Percentiles rank a stretch among this genome's conserved stretches.
Evolutionary conservation across 2,329 filamentous ascomycete species (phyloP).

Genomic region (Nemania sp.): DNA sequence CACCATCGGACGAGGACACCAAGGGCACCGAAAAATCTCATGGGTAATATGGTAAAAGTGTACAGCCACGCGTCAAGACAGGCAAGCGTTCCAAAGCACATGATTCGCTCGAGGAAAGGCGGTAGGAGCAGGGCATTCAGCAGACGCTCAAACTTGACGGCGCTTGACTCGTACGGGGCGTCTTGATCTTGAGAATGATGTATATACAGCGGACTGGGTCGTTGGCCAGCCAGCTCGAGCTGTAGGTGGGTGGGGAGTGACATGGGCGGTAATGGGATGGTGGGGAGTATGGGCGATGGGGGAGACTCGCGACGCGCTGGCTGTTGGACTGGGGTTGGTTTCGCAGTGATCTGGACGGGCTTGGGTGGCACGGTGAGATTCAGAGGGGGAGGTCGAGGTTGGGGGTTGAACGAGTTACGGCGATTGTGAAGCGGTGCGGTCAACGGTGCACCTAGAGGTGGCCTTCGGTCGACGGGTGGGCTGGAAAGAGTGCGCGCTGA

Average conservation of each 20-base stretch:
- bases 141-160: constrained; percentile 87
- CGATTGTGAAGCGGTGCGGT: constrained; percentile 43
- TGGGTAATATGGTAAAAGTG: constrained; percentile 90
- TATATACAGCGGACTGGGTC: constrained; percentile 68
- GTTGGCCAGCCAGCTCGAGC: constrained; percentile 63
- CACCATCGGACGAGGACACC: constrained; percentile 79
- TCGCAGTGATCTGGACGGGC: constrained; percentile 5
- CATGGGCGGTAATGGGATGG: constrained; percentile 67
- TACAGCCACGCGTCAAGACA: constrained; percentile 97
- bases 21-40: constrained; percentile 82
- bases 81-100: constrained; percentile 85
- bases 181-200: constrained; percentile 60
- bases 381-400: constrained; percentile 48
- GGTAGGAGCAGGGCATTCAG: constrained; percentile 87
- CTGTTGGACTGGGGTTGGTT: constrained; percentile 25
- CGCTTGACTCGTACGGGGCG: constrained; percentile 85
- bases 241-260: constrained; percentile 67
- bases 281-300: constrained; percentile 54
- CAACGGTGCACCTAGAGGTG: constrained; percentile 39
- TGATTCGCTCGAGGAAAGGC: constrained; percentile 76
- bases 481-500: constrained; percentile 54
- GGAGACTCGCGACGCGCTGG: constrained; percentile 38
- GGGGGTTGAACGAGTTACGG: constrained; percentile 55
- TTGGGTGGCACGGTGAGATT: constrained; percentile 44
- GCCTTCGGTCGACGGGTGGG: constrained; percentile 51